These are phyloP conservation scores for Protomyces gravidus DNA, from an alignment of 1,139 yeast genomes.

Conservation along the genomic window DNA sequence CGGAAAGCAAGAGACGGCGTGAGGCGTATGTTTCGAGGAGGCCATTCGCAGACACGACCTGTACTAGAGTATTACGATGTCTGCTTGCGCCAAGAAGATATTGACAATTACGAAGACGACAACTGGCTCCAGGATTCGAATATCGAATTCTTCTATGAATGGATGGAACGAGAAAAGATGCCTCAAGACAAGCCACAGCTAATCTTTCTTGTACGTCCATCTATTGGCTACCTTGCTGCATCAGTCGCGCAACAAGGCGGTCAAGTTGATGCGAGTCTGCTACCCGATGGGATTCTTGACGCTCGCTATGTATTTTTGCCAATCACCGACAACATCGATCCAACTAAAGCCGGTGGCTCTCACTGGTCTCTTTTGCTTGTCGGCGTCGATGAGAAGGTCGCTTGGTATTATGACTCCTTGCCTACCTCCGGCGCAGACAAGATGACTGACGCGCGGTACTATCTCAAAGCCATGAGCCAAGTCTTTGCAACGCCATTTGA, in stretches of 20 bases:
- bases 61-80: conserved; percentile 43
- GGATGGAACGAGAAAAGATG: conserved; percentile 27
- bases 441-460: conserved; percentile 36
- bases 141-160: conserved; percentile 31
- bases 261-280: conserved; percentile 41
- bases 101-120: conserved; percentile 44
- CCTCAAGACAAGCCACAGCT: conserved; percentile 1
- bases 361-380: conserved; percentile 56
- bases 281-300: conserved; percentile 44
- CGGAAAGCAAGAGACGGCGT: conserved; percentile 23
- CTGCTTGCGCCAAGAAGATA: conserved; percentile 48
- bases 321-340: conserved; percentile 52
- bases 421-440: conserved; percentile 41
- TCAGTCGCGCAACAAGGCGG: conserved; percentile 33
- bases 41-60: conserved; percentile 20
- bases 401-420: conserved; percentile 50
- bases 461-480: conserved; percentile 19
- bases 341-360: conserved; percentile 50
- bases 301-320: conserved; percentile 51
- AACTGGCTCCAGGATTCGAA: conserved; percentile 52
- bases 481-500: conserved; percentile 30
- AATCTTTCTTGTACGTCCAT: conserved; percentile 43
- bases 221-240: conserved; percentile 41
- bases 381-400: conserved; percentile 42
- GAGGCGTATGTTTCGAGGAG: conserved; percentile 13